Evolutionary conservation across 768 basidiomycete species (phyloP), one percentile per base, ranked within the genome.

Genomic region (Boletus rex-veris): DNA sequence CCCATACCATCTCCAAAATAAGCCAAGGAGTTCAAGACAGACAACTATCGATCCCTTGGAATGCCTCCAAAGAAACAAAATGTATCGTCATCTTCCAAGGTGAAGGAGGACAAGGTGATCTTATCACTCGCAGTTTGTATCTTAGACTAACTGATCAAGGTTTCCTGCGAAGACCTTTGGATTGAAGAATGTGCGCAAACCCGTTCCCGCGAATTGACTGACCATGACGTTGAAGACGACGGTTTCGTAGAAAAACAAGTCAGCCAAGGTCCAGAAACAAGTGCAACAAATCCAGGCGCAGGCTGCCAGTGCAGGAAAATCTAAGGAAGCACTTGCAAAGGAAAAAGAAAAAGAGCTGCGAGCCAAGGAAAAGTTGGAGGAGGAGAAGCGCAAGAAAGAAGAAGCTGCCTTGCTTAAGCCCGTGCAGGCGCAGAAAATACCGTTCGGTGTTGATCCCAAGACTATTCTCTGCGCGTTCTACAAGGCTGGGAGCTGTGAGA

Each of bases 371-470:
- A 88, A 89, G 67, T 67, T 75, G 0, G 90, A 92, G 16, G 91
- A 88, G 68, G 92, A 90, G 73, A 90, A 92, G 68, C 80, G 85
- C 47, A 80, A 75, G 70, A 92, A 88, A 72, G 90, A 95, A 75
- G 88, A 94, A 60, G 88, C 90, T 3, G 87, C 84, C 21, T 72
- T 97, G 59, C 77, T 95, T 64, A 86, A 87, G 64, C 87, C 91
- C 44, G 85, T 86, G 46, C 86, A 90, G 67, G 65, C 75, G 47
- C 92, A 93, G 76, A 93, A 90, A 67, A 80, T 98, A 40, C 92
- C 96, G 0, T 92, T 96, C 54, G 96, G 96, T 21, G 92, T 94
- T 43, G 95, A 98, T 72, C 96, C 95, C 26, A 98, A 97, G 80
- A 93, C 91, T 14, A 76, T 98, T 33, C 77, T 98, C 33, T 98